These are phyloP conservation scores for Chalaropsis ovoidea DNA, from an alignment of 2,329 filamentous ascomycete species.

Conservation along the genomic window DNA sequence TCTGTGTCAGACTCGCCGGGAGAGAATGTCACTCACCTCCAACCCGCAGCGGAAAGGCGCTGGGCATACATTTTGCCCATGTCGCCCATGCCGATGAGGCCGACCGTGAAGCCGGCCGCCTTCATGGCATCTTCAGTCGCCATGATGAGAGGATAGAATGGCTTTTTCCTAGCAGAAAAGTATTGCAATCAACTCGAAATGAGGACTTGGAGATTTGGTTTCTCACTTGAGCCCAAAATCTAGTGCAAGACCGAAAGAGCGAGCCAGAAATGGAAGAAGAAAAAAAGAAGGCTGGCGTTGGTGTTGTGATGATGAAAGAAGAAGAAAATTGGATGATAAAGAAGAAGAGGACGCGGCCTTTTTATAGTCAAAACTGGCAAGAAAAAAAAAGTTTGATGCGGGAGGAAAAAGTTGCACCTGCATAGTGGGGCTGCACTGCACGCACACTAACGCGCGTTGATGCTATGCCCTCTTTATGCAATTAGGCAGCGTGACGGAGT, in stretches of 20 bases:
- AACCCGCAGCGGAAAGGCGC: slow-evolving; percentile 78
- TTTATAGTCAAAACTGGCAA: slow-evolving; percentile 16
- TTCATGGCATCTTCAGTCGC: slow-evolving; percentile 39
- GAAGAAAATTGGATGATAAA: slow-evolving; percentile 9
- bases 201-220: neutral
- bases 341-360: neutral
- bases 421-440: slow-evolving; percentile 21
- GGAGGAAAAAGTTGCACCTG: slow-evolving; percentile 6
- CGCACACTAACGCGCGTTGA: neutral
- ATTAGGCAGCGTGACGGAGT: neutral
- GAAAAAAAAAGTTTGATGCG: slow-evolving; percentile 9
- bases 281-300: neutral
- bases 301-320: slow-evolving; percentile 9
- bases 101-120: slow-evolving; percentile 56
- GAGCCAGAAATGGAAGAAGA: neutral
- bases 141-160: slow-evolving; percentile 9
- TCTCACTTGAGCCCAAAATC: slow-evolving; percentile 8
- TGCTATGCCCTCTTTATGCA: neutral
- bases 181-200: neutral
- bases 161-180: neutral
- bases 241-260: neutral
- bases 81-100: slow-evolving; percentile 97
- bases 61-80: slow-evolving; percentile 99
- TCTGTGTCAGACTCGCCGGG: slow-evolving; percentile 20
- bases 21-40: slow-evolving; percentile 58